phyloP scores from a whole-genome alignment of 108 stramenopile species.

The Cyclostephanos tholiformis region DNA sequence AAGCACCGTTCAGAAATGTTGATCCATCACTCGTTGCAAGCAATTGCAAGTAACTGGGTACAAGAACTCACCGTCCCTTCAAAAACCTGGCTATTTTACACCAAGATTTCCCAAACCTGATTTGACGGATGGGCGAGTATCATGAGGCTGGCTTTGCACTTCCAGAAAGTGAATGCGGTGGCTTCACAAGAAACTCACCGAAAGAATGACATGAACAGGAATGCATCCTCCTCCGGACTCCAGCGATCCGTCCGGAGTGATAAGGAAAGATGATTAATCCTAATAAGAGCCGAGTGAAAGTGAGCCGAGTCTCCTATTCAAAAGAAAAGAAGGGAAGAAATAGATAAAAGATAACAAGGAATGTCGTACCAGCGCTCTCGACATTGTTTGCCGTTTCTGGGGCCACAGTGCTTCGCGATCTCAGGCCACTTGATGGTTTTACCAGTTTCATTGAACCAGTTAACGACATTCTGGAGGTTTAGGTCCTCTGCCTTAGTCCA shows the following conservation, averaged over 20 bases:
- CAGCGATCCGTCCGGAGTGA: slow-evolving; percentile 23
- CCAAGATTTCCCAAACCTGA: slow-evolving; percentile 55
- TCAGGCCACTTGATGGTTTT: slow-evolving; percentile 27
- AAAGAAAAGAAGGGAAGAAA: neutral
- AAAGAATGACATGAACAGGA: slow-evolving; percentile 48
- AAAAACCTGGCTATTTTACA: slow-evolving; percentile 62
- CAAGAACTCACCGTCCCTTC: slow-evolving; percentile 38
- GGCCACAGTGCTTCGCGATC: slow-evolving; percentile 18
- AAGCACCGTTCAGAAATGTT: neutral
- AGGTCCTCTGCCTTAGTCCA: slow-evolving; percentile 35
- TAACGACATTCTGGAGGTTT: slow-evolving; percentile 8
- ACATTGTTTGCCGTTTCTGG: slow-evolving; percentile 37
- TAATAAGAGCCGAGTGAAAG: neutral
- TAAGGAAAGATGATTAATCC: slow-evolving; percentile 31
- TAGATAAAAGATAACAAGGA: neutral
- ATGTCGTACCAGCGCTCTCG: slow-evolving; percentile 27
- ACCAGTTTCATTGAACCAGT: slow-evolving; percentile 1
- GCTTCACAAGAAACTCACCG: neutral
- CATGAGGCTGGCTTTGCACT: too few species aligned
- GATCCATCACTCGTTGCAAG: too few species aligned
- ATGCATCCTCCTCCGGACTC: slow-evolving; percentile 47
- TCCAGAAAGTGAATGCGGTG: too few species aligned
- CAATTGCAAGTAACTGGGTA: neutral
- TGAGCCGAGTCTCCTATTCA: neutral
- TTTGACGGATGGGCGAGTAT: too few species aligned